These are phyloP conservation scores for Pontederia paniculata DNA, from an alignment of 176 grass and related monocot genomes.

Conservation along the genomic window DNA sequence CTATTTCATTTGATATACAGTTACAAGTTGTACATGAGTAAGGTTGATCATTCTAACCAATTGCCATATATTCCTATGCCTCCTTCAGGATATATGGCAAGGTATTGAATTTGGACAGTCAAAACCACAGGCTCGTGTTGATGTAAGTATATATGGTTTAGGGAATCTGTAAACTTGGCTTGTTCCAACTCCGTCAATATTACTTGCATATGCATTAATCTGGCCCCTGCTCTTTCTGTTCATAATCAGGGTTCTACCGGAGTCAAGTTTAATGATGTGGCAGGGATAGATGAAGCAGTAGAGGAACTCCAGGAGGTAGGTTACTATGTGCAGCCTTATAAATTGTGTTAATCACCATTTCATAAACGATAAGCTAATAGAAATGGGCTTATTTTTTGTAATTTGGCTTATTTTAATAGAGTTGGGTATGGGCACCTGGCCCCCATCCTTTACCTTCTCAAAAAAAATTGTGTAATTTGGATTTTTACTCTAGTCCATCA, in stretches of 20 bases:
- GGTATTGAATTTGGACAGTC: slow-evolving; percentile 35
- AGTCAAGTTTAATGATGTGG: slow-evolving; percentile 31
- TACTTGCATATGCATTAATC: background rate
- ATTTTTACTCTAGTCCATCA: too few species aligned
- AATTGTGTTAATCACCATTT: background rate
- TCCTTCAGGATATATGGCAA: slow-evolving; percentile 34
- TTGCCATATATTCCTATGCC: background rate
- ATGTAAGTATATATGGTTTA: slow-evolving; percentile 15
- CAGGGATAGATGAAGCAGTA: slow-evolving; percentile 34
- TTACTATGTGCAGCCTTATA: background rate
- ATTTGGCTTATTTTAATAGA: too few species aligned
- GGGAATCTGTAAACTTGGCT: background rate
- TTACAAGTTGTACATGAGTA: background rate
- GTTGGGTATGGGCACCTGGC: too few species aligned
- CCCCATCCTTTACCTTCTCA: too few species aligned
- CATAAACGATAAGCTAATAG: too few species aligned
- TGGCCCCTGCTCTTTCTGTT: background rate
- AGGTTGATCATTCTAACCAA: background rate
- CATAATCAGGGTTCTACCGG: slow-evolving; percentile 27
- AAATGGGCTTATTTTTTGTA: too few species aligned
- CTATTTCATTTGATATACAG: background rate
- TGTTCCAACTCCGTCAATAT: background rate
- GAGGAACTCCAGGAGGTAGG: slow-evolving; percentile 29
- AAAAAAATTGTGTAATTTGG: too few species aligned
- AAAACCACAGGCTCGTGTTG: slow-evolving; percentile 31